Evolutionary conservation across 768 basidiomycete genomes (phyloP).

Genomic region (Boletus rubroflammeus): DNA sequence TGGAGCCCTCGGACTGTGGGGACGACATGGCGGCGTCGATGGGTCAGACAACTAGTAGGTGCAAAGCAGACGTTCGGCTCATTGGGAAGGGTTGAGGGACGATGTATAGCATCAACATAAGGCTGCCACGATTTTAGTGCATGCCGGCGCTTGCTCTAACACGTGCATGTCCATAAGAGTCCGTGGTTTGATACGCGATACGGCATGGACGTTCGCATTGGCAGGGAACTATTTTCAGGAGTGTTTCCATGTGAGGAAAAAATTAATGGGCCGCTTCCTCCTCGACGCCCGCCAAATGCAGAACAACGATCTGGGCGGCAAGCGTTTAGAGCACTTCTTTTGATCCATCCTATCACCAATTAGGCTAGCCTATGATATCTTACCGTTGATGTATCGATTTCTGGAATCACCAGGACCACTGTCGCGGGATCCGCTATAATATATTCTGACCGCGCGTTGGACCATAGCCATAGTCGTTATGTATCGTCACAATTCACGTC

Average conservation of each 20-base stretch:
- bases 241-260: neutral
- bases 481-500: too few species aligned
- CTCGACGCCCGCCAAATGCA: neutral
- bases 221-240: neutral
- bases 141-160: neutral
- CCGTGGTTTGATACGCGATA: neutral
- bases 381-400: neutral
- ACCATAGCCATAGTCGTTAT: neutral
- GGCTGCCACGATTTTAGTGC: neutral
- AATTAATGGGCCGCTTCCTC: too few species aligned
- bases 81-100: neutral
- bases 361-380: neutral
- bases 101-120: too few species aligned
- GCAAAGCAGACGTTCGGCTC: neutral
- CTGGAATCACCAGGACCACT: neutral
- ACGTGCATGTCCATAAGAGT: neutral
- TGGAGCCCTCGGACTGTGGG: neutral
- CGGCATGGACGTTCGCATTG: neutral
- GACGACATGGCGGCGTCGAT: neutral
- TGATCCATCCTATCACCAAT: neutral
- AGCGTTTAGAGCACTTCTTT: neutral
- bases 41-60: neutral
- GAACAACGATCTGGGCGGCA: neutral
- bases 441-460: neutral
- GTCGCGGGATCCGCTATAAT: neutral